These are phyloP conservation scores for Kwoniella mangroviensis DNA, from an alignment of 768 basidiomycete species.

Conservation along the genomic window DNA sequence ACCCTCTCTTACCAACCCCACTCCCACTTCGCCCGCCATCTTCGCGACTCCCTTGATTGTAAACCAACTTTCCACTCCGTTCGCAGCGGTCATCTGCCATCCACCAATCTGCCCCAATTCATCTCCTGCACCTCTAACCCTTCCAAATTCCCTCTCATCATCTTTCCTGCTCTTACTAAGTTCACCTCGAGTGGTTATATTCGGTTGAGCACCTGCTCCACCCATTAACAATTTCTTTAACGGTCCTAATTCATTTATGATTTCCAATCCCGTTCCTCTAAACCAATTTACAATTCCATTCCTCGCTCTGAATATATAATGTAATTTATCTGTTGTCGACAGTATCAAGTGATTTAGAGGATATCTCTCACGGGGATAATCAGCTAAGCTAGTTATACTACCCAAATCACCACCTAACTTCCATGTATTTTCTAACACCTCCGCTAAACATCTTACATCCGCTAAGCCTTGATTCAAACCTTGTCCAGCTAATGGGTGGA, in stretches of 20 bases:
- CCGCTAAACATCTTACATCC: constrained; percentile 75
- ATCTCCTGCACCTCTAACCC: constrained; percentile 20
- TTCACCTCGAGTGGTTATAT: not conserved
- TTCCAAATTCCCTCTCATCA: constrained; percentile 31
- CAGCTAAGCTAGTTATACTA: constrained; percentile 71
- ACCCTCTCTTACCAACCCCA: constrained; percentile 15
- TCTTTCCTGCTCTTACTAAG: constrained; percentile 9
- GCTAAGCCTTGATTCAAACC: constrained; percentile 92
- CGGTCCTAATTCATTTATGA: constrained; percentile 83
- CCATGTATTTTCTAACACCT: constrained; percentile 67
- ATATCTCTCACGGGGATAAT: constrained; percentile 82
- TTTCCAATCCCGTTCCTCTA: constrained; percentile 83
- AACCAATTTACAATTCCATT: constrained; percentile 78
- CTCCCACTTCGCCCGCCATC: constrained; percentile 37
- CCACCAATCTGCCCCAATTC: constrained; percentile 24
- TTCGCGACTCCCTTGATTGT: constrained; percentile 41
- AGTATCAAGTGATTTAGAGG: constrained; percentile 83
- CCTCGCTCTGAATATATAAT: constrained; percentile 78
- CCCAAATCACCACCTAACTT: constrained; percentile 80
- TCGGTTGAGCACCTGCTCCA: constrained; percentile 65
- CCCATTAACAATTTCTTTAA: constrained; percentile 85
- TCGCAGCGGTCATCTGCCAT: constrained; percentile 41
- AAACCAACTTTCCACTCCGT: constrained; percentile 51
- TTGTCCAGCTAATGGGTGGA: constrained; percentile 94
- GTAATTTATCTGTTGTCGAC: constrained; percentile 83